Conservation (phyloP, 75 land plant genomes). For the Cunninghamia lanceolata region DNA sequence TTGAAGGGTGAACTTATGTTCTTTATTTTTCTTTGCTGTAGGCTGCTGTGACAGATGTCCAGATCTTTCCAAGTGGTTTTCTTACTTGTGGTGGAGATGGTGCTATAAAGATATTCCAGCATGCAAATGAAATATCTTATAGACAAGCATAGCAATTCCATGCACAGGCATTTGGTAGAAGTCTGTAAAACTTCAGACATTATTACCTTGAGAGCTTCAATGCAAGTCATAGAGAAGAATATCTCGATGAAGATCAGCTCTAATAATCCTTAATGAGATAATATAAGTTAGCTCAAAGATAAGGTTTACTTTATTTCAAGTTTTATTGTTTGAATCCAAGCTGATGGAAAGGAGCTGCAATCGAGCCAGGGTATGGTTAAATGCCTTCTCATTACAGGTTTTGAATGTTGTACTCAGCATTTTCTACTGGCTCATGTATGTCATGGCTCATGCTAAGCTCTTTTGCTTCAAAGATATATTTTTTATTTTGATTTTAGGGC, state of each 20-base stretch:
- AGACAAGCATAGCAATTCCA: neutral
- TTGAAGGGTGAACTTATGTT: neutral
- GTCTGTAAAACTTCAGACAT: too few species aligned
- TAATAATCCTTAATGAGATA: neutral
- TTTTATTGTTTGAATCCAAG: neutral
- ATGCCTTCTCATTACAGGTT: neutral
- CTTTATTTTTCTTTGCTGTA: slow-evolving; percentile 26
- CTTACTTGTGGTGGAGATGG: slow-evolving; percentile 95
- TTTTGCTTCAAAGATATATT: neutral
- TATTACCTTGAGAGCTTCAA: neutral
- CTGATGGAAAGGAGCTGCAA: neutral
- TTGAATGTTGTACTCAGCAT: neutral
- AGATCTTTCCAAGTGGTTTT: slow-evolving; percentile 65
- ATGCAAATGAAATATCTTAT: neutral
- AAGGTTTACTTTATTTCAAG: neutral
- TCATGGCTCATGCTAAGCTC: neutral
- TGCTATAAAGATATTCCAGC: slow-evolving; percentile 41
- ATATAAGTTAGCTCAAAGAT: neutral
- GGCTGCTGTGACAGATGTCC: slow-evolving; percentile 87
- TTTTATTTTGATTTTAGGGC: neutral
- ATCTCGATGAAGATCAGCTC: neutral
- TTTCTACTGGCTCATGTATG: neutral
- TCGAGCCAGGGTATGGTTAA: neutral
- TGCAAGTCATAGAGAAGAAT: neutral
- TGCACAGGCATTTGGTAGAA: neutral